Conservation (phyloP, 768 basidiomycete genomes). For the Xanthoconium stramineum region DNA sequence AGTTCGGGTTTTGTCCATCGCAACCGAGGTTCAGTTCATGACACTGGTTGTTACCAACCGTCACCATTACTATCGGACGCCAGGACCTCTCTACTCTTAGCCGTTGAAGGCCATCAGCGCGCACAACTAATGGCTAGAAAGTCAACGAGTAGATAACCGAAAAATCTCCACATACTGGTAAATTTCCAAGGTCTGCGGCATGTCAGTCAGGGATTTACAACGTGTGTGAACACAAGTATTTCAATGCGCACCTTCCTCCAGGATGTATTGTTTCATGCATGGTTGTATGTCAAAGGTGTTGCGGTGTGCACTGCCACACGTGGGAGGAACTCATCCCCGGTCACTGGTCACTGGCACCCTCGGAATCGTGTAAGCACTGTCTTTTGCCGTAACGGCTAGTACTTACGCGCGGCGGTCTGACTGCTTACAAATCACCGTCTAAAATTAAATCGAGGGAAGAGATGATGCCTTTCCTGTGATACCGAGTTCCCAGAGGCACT, state of each 20-base stretch:
- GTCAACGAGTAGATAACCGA: neutral
- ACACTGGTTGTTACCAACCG: conserved; percentile 47
- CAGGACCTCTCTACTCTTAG: conserved; percentile 62
- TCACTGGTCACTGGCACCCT: too few species aligned
- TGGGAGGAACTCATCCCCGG: too few species aligned
- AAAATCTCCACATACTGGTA: neutral
- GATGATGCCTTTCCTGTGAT: neutral
- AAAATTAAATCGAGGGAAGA: neutral
- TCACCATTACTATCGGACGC: conserved; percentile 62
- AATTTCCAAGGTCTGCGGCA: neutral
- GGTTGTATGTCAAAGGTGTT: neutral
- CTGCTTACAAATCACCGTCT: too few species aligned
- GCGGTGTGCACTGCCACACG: neutral
- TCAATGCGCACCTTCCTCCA: too few species aligned
- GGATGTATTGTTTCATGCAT: too few species aligned
- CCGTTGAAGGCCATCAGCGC: conserved; percentile 35
- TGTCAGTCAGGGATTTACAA: too few species aligned
- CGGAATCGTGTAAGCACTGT: too few species aligned
- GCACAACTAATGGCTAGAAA: conserved; percentile 31
- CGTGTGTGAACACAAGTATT: too few species aligned
- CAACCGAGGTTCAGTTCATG: conserved; percentile 59
- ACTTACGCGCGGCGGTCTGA: too few species aligned
- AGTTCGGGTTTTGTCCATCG: conserved; percentile 70
- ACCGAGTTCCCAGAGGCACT: too few species aligned
- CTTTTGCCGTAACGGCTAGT: too few species aligned